phyloP scores from a whole-genome alignment of 495 filamentous ascomycete species.

The Niebla homalea region DNA sequence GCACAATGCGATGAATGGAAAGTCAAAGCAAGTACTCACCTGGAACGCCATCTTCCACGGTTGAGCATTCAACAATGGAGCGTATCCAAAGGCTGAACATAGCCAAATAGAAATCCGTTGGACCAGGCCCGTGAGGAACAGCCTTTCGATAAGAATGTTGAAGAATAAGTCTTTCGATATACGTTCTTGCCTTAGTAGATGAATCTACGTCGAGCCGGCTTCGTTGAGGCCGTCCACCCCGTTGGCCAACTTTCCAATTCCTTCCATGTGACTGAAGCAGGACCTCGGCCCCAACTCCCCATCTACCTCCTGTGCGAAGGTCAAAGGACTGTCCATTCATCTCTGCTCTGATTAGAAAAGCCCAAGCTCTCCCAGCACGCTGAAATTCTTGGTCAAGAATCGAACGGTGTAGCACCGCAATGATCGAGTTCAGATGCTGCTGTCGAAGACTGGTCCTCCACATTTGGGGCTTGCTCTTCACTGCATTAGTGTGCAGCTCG shows the following conservation, averaged over 20 bases:
- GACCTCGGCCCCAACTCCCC: slow-evolving; percentile 61
- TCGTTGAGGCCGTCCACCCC: too few relatives aligned
- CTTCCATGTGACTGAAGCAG: slow-evolving; percentile 29
- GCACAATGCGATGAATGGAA: too few relatives aligned
- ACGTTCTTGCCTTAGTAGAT: slow-evolving; percentile 43
- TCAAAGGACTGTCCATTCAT: slow-evolving; percentile 38
- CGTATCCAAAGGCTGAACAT: slow-evolving; percentile 58
- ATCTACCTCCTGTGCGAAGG: slow-evolving; percentile 39
- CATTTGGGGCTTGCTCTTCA: not conserved
- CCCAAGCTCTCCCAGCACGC: slow-evolving; percentile 53
- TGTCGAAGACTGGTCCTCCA: slow-evolving; percentile 21
- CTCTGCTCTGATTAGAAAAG: slow-evolving; percentile 45
- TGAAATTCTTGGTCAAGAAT: slow-evolving; percentile 45
- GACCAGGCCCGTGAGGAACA: slow-evolving; percentile 29
- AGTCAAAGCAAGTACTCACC: too few relatives aligned
- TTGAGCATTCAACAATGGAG: slow-evolving; percentile 20
- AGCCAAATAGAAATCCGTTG: slow-evolving; percentile 50
- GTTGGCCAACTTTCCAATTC: slow-evolving; percentile 1
- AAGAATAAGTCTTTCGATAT: slow-evolving; percentile 54
- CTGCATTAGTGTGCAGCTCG: not conserved
- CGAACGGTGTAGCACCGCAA: slow-evolving; percentile 47
- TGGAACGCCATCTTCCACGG: too few relatives aligned
- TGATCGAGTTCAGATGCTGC: slow-evolving; percentile 48
- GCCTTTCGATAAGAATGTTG: slow-evolving; percentile 46
- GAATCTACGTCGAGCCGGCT: slow-evolving; percentile 33